These are phyloP conservation scores for Castanospermum australe DNA, from an alignment of 306 rosid species.

Conservation along the genomic window DNA sequence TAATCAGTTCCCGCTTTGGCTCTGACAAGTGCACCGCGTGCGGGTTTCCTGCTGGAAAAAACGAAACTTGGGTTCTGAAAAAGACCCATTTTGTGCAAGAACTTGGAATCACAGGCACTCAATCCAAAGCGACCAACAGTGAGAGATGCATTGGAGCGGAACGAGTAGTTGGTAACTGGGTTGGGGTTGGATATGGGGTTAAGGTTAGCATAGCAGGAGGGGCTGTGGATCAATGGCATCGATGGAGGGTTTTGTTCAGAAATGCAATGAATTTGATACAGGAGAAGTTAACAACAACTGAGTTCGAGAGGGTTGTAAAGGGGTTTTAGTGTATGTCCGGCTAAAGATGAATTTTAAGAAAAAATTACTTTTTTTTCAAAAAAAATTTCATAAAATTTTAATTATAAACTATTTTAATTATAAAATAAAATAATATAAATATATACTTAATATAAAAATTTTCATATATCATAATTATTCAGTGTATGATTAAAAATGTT, in stretches of 20 bases:
- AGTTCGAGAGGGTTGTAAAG: constrained; percentile 21
- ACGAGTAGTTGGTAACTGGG: constrained; percentile 9
- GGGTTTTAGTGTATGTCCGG: too few species aligned
- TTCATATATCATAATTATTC: too few species aligned
- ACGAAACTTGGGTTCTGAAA: constrained; percentile 27
- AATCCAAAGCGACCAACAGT: constrained; percentile 20
- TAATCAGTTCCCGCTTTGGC: constrained; percentile 57
- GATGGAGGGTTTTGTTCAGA: constrained; percentile 18
- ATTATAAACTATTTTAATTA: too few species aligned
- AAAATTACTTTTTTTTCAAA: too few species aligned
- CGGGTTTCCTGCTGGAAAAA: constrained; percentile 30
- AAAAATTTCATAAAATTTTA: too few species aligned
- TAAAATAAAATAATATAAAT: too few species aligned
- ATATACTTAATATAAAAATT: too few species aligned
- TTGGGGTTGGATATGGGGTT: constrained; percentile 2
- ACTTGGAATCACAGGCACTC: constrained; percentile 36
- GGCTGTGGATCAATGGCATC: constrained; percentile 27
- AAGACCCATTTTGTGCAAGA: constrained; percentile 11
- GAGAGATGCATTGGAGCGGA: constrained; percentile 34
- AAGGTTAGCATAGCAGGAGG: constrained; percentile 25
- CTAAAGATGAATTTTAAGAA: too few species aligned
- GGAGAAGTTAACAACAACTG: background rate
- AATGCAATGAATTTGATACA: background rate
- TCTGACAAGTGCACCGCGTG: constrained; percentile 27
- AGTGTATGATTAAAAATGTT: too few species aligned